Evolutionary conservation across 2,329 filamentous ascomycete genomes (phyloP), one percentile per base, ranked within the genome.

Genomic region (Colletotrichum limetticola): DNA sequence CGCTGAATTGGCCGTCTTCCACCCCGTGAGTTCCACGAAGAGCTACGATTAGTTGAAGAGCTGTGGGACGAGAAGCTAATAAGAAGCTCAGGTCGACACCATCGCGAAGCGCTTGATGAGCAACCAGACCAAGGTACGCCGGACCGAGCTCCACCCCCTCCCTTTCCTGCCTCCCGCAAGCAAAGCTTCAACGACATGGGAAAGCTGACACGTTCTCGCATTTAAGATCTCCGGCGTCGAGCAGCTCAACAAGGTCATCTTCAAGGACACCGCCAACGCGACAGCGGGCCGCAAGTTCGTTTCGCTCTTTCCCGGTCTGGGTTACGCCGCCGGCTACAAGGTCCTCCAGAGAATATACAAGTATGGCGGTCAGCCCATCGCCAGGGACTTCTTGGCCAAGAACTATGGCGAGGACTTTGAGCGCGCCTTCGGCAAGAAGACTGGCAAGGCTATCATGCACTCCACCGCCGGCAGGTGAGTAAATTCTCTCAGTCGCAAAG

Each of bases 91-190:
- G 94, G 94, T 99, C 83, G 97, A 99, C 86, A 99, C 97, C 63
- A 98, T 97, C 80, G 96, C 97, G 76, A 99, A 99, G 89, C 94
- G 97, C 78, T 91, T 99, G 85, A 99, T 99, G 97, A 98, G 95
- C 91, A 98, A 99, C 85, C 93, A 97, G 83, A 91, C 91, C 19
- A 74, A 74, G 74, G 74, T 75, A 66, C n/a, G 62, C 24, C 64
- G 94, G 78, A 81, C 85, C 68, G 88, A 85, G 65, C 78, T 85
- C 32, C 32, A 16, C 22, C 24, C 26, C 14, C 57, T 22, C 16
- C 56, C 24, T 7, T 12, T 11, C 16, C 5, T 2, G 2, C 16
- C 37, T 42, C 7, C 37, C 37, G 37, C 37, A 42, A 42, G 16
- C 37, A 35, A 62, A 70, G 26, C 22, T 58, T 11, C 32, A 9